Base-by-base conservation (phyloP, 2,329 filamentous ascomycete genomes). In the Dactylellina cionopaga region DNA sequence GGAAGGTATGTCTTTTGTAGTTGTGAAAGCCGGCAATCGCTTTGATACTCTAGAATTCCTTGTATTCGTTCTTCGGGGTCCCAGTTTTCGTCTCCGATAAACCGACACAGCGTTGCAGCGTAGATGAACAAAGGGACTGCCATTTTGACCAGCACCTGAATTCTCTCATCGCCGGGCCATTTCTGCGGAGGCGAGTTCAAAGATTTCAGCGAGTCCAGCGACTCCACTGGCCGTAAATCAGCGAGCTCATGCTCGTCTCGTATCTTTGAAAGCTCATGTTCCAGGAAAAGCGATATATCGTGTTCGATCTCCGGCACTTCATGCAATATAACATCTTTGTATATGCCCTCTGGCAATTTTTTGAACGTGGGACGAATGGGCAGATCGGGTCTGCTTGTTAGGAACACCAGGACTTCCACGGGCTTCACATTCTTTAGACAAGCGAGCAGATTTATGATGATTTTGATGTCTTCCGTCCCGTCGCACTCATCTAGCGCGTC, bases 401-500 rank as follows among this genome's bases (percentile, higher is more conserved):
- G 13, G 47, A 77, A 76, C n/a, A n/a, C n/a, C n/a, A n/a, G n/a
- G n/a, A n/a, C n/a, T n/a, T n/a, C n/a, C n/a, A n/a, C n/a, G n/a
- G 77, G 1, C 74, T 51, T 11, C 62, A 31, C 10, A 44, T 51
- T 35, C 33, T 60, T 72, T 1, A 63, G 22, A 75, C 43, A 17
- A n/a, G 43, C 31, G 10, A 76, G 43, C 9, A 77, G 59, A 37
- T 71, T 35, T 19, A 77, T 56, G 31, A 77, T 73, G 3, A 62
- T 5, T 29, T 41, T 17, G 15, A 75, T 68, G 35, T 75, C 71
- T 25, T 76, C 47, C 15, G 77, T 73, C 6, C 39, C 31, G 0
- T 77, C 75, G 46, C 78, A 80, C 47, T 79, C 77, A 60, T 80
- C 77, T 11, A 79, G 68, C 1, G 78, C 78, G 74, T 80, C 78